Evolutionary conservation across 1,284 basidiomycete species (phyloP), one percentile per base, ranked within the genome.

Genomic region (Golubevia pallescens): DNA sequence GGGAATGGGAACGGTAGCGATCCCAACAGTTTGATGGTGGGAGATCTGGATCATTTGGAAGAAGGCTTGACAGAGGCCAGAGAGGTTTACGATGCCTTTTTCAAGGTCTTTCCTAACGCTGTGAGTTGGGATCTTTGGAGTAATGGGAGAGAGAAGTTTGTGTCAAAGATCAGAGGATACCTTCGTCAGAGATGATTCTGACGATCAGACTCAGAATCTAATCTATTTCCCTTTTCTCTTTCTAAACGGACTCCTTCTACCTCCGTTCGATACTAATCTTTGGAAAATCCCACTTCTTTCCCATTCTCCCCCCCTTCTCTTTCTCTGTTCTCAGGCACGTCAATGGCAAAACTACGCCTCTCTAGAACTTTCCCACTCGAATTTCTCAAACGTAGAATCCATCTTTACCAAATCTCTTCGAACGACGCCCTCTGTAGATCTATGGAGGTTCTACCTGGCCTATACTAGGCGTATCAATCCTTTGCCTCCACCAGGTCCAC

Each of bases 401-500:
- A 48, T 48, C 61, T 84, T 85, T 58, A 73, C 70, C 16, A 71
- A 72, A 3, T 83, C 78, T 58, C 61, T 85, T 56, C 77, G 81
- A 20, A 71, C 76, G 0, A 83, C 82, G 1, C 73, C 80, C 1
- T 80, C 78, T 5, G 72, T 83, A 5, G 80, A 84, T 10, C 66
- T 85, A 24, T 85, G 82, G 81, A 74, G 71, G 51, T 70, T 75
- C 24, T 85, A 85, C 62, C 66, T 85, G 5, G 72, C 77, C 16
- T 85, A 85, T 68, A 81, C 75, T 3, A 75, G 82, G 14, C 71
- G 81, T 0, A 80, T 85, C 61, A 80, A 85, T 56, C 82, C 82
- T 0, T 63, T 85, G 4, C 80, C 81, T 7, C 73, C 82, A 2
- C 55, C 73, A 2, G 63, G 42, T 48, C 42, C 32, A 73, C 71